Evolutionary conservation across 2,329 filamentous ascomycete genomes (phyloP).

Genomic region (Penicillium griseofulvum): DNA sequence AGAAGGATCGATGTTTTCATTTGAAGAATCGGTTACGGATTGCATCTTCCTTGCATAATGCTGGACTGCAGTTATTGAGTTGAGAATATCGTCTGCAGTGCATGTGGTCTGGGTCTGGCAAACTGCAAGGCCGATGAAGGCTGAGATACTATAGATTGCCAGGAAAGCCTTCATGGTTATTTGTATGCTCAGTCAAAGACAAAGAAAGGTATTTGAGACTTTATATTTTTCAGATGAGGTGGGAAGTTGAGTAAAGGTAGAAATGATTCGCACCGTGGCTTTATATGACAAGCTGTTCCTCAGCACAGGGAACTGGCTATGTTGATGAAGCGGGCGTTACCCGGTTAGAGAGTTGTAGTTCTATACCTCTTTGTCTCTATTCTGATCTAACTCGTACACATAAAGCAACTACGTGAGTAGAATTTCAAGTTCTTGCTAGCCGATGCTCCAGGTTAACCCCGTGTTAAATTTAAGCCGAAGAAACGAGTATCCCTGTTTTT

Average conservation of each 20-base stretch:
- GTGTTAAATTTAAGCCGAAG: not conserved
- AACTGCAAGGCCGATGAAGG: not conserved
- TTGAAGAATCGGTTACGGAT: not conserved
- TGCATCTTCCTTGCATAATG: not conserved
- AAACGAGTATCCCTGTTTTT: not conserved
- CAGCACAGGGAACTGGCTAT: not conserved
- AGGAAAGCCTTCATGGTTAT: not conserved
- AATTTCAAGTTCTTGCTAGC: not conserved
- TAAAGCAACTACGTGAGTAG: not conserved
- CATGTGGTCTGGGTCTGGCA: not conserved
- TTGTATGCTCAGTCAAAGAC: not conserved
- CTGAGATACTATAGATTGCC: not conserved
- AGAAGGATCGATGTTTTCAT: not conserved
- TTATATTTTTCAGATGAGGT: not conserved
- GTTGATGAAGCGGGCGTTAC: not conserved
- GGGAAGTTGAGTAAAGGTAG: too few relatives aligned
- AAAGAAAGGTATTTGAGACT: too few relatives aligned
- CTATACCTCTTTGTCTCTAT: not conserved
- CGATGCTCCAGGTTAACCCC: not conserved
- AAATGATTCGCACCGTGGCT: not conserved
- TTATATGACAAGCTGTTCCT: not conserved
- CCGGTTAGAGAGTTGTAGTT: not conserved
- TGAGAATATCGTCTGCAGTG: not conserved
- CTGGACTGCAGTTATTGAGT: not conserved
- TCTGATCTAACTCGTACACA: not conserved